These are phyloP conservation scores for Cephaloascus fragrans DNA, from an alignment of 805 yeast genomes.

Conservation along the genomic window DNA sequence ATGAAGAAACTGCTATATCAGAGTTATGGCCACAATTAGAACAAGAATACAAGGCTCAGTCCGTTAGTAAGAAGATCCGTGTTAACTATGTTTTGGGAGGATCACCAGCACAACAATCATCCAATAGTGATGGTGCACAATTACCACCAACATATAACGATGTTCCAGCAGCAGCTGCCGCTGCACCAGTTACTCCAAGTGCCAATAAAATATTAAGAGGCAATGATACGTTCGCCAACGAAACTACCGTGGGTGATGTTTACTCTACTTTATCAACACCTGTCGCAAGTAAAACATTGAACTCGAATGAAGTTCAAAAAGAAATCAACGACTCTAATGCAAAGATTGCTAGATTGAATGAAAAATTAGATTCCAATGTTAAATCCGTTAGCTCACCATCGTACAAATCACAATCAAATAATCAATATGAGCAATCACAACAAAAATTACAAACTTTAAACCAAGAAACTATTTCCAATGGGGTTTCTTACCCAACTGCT, in stretches of 20 bases:
- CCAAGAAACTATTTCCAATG: constrained; percentile 12
- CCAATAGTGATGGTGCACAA: not conserved
- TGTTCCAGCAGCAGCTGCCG: constrained; percentile 7
- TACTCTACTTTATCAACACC: not conserved
- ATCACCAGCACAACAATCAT: constrained; percentile 1
- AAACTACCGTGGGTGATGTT: not conserved
- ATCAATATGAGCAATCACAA: not conserved
- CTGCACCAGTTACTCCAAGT: constrained; percentile 6
- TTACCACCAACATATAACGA: constrained; percentile 9
- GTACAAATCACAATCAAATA: constrained; percentile 1
- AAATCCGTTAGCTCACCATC: no score
- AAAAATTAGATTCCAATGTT: constrained; percentile 34
- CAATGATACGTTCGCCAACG: not conserved
- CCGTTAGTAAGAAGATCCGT: constrained; percentile 56
- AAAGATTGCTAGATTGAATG: constrained; percentile 30
- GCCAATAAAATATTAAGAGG: not conserved
- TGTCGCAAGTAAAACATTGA: not conserved
- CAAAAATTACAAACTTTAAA: not conserved
- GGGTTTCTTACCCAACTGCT: constrained; percentile 47
- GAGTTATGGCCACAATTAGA: constrained; percentile 73
- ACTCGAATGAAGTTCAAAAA: constrained; percentile 11
- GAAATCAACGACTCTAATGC: constrained; percentile 29
- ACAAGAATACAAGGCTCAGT: constrained; percentile 40
- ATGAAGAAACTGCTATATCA: constrained; percentile 47
- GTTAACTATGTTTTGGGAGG: constrained; percentile 38